Conservation (phyloP, 2,329 filamentous ascomycete genomes). For the Colletotrichum cordylinicola region DNA sequence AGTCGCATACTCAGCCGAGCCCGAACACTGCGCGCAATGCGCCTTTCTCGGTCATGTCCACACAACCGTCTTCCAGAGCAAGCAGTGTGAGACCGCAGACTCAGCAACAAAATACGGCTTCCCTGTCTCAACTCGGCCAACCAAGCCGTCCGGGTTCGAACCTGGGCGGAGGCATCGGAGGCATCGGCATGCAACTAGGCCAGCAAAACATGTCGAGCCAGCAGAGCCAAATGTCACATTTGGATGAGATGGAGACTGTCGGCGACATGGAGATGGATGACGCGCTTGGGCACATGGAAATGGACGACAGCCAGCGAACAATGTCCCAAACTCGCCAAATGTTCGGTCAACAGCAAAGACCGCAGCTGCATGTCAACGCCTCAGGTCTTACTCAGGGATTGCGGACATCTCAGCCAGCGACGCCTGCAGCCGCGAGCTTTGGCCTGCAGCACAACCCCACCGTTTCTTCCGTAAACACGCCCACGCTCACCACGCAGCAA, state of each 20-base stretch:
- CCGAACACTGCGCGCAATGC: conserved; percentile 46
- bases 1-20: conserved; percentile 80
- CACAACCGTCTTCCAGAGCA: conserved; percentile 15
- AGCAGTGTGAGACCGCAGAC: conserved; percentile 20
- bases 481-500: conserved; percentile 83
- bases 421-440: conserved; percentile 78
- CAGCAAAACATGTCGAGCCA: conserved; percentile 34
- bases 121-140: conserved; percentile 19
- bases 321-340: conserved; percentile 75
- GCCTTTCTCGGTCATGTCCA: conserved; percentile 32
- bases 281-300: conserved; percentile 69
- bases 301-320: conserved; percentile 66
- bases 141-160: conserved; percentile 11
- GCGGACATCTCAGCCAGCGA: conserved; percentile 84
- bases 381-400: conserved; percentile 79
- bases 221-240: conserved; percentile 48
- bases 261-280: conserved; percentile 99
- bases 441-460: conserved; percentile 92
- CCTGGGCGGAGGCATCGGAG: conserved; percentile 17
- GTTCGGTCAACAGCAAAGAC: conserved; percentile 69
- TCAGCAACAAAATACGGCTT: conserved; percentile 17
- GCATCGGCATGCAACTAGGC: conserved; percentile 30
- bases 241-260: conserved; percentile 81
- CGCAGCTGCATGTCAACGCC: conserved; percentile 82
- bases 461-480: conserved; percentile 96